Evolutionary conservation across 495 filamentous ascomycete species (phyloP).

Genomic region (Corynascus novoguineensis): DNA sequence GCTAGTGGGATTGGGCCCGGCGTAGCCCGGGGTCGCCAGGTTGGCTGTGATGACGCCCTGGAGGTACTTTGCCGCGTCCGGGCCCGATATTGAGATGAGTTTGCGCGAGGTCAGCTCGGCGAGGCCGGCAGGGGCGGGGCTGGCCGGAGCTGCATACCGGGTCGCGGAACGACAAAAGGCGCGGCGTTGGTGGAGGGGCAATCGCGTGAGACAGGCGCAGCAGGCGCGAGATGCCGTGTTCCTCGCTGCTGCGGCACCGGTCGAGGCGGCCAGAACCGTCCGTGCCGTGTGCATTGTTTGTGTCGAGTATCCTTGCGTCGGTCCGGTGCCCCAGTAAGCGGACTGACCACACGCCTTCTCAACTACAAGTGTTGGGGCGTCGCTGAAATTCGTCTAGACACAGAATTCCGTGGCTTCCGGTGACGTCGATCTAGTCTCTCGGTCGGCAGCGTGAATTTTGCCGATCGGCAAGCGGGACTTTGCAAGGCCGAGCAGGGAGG

Average conservation of each 20-base stretch:
- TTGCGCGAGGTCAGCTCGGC: conserved; percentile 61
- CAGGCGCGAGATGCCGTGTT: background rate
- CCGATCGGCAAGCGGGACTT: conserved; percentile 8
- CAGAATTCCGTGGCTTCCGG: background rate
- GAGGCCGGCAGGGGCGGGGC: conserved; percentile 42
- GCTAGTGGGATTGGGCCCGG: conserved; percentile 21
- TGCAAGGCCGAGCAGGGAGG: conserved; percentile 2
- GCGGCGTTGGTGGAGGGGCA: conserved; percentile 17
- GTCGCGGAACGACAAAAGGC: conserved; percentile 8
- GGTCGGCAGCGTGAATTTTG: conserved; percentile 2
- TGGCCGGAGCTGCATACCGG: conserved; percentile 14
- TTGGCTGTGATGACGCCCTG: conserved; percentile 82
- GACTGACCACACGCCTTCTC: too few relatives aligned
- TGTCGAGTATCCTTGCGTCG: too few relatives aligned
- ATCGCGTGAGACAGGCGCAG: conserved; percentile 2
- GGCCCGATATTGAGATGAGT: conserved; percentile 71
- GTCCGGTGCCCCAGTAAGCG: too few relatives aligned
- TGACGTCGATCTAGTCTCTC: conserved; percentile 9
- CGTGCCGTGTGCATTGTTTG: conserved; percentile 2
- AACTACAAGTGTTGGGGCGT: background rate
- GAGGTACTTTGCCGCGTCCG: conserved; percentile 74
- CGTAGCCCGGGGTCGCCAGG: conserved; percentile 40
- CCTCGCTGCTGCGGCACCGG: conserved; percentile 11
- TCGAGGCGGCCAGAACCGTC: background rate
- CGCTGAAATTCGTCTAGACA: background rate